Evolutionary conservation across 1,139 yeast species (phyloP).

Genomic region (Wickerhamomyces sp.): DNA sequence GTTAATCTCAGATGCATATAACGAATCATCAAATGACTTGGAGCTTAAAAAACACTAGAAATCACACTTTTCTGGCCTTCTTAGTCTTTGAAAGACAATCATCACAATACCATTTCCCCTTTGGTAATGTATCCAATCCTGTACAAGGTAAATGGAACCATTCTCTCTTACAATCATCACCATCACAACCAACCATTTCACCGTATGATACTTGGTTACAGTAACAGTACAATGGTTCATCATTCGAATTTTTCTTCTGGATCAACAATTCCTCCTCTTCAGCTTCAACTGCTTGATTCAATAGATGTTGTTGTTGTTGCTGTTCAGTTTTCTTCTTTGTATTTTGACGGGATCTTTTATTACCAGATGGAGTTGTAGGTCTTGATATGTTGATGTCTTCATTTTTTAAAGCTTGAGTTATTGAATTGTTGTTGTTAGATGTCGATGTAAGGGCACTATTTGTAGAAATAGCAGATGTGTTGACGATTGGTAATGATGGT

Average conservation of each 20-base stretch:
- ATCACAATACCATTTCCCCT: conserved; percentile 96
- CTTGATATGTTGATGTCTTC: conserved; percentile 9
- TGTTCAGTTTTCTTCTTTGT: conserved; percentile 12
- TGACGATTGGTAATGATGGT: no score
- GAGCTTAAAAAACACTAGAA: neutral
- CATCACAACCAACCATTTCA: conserved; percentile 98
- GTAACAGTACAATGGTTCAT: conserved; percentile 88
- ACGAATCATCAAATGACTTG: neutral
- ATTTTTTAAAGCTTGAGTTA: conserved; percentile 4
- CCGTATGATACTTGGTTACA: conserved; percentile 97
- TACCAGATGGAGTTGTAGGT: conserved; percentile 18
- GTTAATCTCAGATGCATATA: neutral
- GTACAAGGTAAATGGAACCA: conserved; percentile 98
- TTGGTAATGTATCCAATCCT: conserved; percentile 84
- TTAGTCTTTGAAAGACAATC: conserved; percentile 53
- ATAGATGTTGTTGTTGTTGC: neutral
- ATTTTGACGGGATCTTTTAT: conserved; percentile 16
- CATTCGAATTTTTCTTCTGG: conserved; percentile 22
- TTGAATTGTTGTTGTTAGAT: conserved; percentile 1
- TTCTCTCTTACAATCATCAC: conserved; percentile 85
- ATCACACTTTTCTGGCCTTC: conserved; percentile 9
- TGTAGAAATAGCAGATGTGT: neutral
- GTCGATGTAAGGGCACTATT: neutral
- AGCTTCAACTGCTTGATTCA: conserved; percentile 2
- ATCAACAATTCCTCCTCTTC: conserved; percentile 10